Evolutionary conservation across 805 yeast species (phyloP).

Genomic region (Candida multigemmis): DNA sequence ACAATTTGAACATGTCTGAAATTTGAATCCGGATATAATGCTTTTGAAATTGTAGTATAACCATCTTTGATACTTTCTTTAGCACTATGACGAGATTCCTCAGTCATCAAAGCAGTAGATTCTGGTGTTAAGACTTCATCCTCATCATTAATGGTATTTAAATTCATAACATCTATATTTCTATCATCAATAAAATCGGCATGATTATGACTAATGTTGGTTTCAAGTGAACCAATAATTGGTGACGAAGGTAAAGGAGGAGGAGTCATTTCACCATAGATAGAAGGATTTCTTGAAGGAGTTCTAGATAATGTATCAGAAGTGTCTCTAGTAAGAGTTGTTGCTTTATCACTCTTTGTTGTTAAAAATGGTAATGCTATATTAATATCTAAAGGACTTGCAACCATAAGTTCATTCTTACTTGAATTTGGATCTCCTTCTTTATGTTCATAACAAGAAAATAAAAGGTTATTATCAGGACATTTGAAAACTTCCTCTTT

Average conservation of each 20-base stretch:
- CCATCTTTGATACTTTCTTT: conserved; percentile 25
- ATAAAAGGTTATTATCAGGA: conserved; percentile 51
- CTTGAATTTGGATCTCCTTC: conserved; percentile 2
- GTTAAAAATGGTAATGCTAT: conserved; percentile 36
- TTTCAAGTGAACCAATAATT: conserved; percentile 29
- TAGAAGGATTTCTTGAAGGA: conserved; percentile 2
- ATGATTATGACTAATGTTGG: conserved; percentile 23
- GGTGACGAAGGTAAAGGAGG: conserved; percentile 18
- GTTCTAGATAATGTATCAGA: conserved; percentile 6
- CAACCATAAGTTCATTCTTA: conserved; percentile 18
- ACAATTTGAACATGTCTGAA: conserved; percentile 53
- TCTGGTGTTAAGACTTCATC: conserved; percentile 19
- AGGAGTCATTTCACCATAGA: too few relatives aligned
- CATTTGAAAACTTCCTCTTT: conserved; percentile 55
- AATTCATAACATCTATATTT: conserved; percentile 2
- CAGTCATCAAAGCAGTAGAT: conserved; percentile 19
- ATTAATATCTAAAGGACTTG: conserved; percentile 34
- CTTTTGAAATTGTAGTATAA: conserved; percentile 23
- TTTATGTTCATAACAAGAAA: conserved; percentile 40
- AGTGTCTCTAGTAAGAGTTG: conserved; percentile 6
- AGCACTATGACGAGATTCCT: conserved; percentile 9
- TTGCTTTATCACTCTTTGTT: conserved; percentile 21
- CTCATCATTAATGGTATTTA: conserved; percentile 3
- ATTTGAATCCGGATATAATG: conserved; percentile 56
- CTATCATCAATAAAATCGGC: too few relatives aligned